Conservation (phyloP, 2,329 filamentous ascomycete genomes). For the Stenocarpella maydis region DNA sequence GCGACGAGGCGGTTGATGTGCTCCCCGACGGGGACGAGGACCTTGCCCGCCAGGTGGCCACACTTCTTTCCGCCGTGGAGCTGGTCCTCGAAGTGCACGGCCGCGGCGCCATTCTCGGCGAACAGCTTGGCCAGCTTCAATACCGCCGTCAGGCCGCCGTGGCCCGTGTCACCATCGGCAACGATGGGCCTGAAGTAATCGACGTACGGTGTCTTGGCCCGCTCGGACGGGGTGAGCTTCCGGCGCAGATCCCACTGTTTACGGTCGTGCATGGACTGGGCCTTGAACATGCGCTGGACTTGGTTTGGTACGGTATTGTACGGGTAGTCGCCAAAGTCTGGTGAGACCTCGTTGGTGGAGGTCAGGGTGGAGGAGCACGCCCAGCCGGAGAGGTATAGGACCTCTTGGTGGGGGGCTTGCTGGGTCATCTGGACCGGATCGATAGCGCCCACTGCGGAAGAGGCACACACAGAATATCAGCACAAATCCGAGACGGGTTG, state of each 20-base stretch:
- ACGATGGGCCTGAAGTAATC: conserved; percentile 96
- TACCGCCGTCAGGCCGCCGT: conserved; percentile 91
- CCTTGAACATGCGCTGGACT: conserved; percentile 94
- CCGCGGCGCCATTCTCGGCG: conserved; percentile 94
- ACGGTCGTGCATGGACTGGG: conserved; percentile 94
- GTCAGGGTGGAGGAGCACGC: conserved; percentile 94
- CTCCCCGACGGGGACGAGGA: conserved; percentile 90
- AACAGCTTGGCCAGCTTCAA: conserved; percentile 97
- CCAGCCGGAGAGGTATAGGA: conserved; percentile 96
- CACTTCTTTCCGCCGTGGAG: conserved; percentile 98
- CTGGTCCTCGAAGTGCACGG: conserved; percentile 97
- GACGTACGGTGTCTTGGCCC: conserved; percentile 79
- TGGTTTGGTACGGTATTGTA: conserved; percentile 99
- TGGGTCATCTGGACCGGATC: conserved; percentile 99
- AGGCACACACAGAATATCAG: not conserved
- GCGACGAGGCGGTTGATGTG: conserved; percentile 96
- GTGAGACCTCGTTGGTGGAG: conserved; percentile 94
- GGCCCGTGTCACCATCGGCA: conserved; percentile 94
- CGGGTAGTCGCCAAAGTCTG: conserved; percentile 97
- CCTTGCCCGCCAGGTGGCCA: conserved; percentile 94
- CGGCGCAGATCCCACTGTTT: conserved; percentile 90
- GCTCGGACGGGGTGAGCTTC: conserved; percentile 77
- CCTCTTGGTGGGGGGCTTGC: conserved; percentile 94
- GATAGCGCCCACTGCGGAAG: conserved; percentile 83
- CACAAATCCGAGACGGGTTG: not conserved